Evolutionary conservation across 1,284 basidiomycete genomes (phyloP).

Genomic region (Inonotus hispidus): DNA sequence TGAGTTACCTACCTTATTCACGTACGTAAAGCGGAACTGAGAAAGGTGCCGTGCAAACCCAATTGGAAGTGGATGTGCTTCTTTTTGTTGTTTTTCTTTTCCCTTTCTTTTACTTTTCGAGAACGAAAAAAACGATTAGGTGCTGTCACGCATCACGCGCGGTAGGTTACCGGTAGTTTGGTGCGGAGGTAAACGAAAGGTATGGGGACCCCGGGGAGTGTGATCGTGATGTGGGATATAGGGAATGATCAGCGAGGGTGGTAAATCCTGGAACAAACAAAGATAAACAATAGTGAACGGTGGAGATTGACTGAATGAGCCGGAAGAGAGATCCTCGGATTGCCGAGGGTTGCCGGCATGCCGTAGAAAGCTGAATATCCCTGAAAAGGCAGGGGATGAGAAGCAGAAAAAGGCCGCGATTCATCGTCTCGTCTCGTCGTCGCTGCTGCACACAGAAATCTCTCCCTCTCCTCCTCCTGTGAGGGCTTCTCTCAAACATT

Average conservation of each 20-base stretch:
- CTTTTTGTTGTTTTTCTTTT: neutral
- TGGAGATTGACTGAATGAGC: conserved; percentile 14
- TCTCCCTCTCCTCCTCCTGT: neutral
- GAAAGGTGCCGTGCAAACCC: conserved; percentile 21
- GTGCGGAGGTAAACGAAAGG: neutral
- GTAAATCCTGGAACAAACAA: neutral
- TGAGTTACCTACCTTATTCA: neutral
- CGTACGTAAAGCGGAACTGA: conserved; percentile 23
- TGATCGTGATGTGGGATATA: neutral
- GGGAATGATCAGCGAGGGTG: conserved; percentile 12
- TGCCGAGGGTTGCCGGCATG: conserved; percentile 12
- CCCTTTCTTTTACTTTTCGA: neutral
- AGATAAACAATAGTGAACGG: conserved; percentile 1
- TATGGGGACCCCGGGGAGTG: conserved; percentile 18
- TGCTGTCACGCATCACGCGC: neutral
- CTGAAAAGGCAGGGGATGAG: neutral
- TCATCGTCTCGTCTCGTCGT: neutral
- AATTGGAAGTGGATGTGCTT: conserved; percentile 1
- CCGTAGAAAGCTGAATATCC: neutral
- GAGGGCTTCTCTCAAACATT: no score
- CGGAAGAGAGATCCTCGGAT: conserved; percentile 17
- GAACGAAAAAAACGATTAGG: neutral
- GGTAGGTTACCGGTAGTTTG: conserved; percentile 4
- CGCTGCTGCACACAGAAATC: neutral
- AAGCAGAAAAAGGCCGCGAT: conserved; percentile 6